Evolutionary conservation across 345 rosid genomes (phyloP).

Genomic region (Salix purpurea): DNA sequence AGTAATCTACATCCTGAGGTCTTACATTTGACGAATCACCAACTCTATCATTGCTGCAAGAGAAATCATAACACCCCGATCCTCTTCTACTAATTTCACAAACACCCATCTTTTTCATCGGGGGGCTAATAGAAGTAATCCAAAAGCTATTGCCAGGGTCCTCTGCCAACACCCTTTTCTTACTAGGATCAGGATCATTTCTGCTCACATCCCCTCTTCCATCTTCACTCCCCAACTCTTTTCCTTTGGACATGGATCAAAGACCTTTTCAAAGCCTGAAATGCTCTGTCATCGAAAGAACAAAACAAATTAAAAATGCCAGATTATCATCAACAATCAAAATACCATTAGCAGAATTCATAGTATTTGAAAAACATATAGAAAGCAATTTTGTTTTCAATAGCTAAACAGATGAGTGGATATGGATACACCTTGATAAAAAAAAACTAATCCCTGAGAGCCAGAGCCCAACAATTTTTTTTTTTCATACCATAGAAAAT

Average conservation of each 20-base stretch:
- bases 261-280: slow-evolving; percentile 1
- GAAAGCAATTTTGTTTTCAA: not conserved
- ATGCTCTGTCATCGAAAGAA: slow-evolving; percentile 3
- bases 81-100: slow-evolving; percentile 4
- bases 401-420: not conserved
- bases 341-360: not conserved
- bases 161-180: slow-evolving; percentile 26
- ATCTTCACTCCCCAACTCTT: slow-evolving; percentile 35
- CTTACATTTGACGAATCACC: slow-evolving; percentile 30
- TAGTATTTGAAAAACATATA: not conserved
- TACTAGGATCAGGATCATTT: not conserved
- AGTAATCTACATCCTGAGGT: slow-evolving; percentile 98
- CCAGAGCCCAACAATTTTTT: not conserved
- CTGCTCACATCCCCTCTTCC: slow-evolving; percentile 17
- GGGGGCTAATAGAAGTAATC: slow-evolving; percentile 14
- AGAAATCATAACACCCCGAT: not conserved
- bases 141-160: slow-evolving; percentile 14
- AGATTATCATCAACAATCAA: slow-evolving; percentile 4
- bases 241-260: slow-evolving; percentile 35
- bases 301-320: not conserved
- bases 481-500: not conserved
- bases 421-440: not conserved
- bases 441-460: not conserved
- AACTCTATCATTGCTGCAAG: slow-evolving; percentile 15
- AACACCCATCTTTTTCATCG: slow-evolving; percentile 21